Evolutionary conservation across 345 rosid genomes (phyloP), one percentile per base, ranked within the genome.

Genomic region (Sonneratia caseolaris): DNA sequence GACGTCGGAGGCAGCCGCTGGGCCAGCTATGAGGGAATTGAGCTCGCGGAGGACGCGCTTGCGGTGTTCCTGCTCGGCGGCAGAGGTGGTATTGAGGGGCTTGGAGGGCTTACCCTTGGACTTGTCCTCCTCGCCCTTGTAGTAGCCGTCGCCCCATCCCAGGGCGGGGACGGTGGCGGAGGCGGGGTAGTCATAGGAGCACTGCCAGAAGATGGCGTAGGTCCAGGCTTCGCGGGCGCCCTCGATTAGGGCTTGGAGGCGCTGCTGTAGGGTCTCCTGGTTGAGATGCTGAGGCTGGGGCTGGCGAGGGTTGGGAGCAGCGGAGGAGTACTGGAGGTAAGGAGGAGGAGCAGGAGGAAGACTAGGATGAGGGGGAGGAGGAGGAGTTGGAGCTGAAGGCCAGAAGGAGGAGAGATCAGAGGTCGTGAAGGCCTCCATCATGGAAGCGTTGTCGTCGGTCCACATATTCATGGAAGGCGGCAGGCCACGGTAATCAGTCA

Each of bases 191-290:
- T 92, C 98, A 53, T 79, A 87, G 3, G 97, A 92, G 38, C 86
- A 80, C 79, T 91, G 98, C 98, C 98, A 94, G 79, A 89, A 94
- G 49, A 94, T 91, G 12, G 98, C 98, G 84, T 94, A 91, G 55
- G 96, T 87, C 98, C 97, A 94, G 84, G 73, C 71, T 68, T 87
- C 89, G 7, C 76, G 80, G 2, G 95, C 84, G 38, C 90, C 88
- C 40, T 94, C 97, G 64, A 90, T 90, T 36, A 94, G 74, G 66
- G 88, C 77, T 75, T 86, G 98, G 61, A 94, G 98, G n/a, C 96
- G 81, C 71, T 91, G 93, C 75, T 91, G 97, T 68, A 94, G 95
- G 66, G 86, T 81, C 19, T 94, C 97, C 51, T 91, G 94, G 55
- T 78, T 91, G 70, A 91, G 65, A 40, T 68, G 75, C 73, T 66